A percentile compares a stretch with the other conserved stretches of the same genome.
Evolutionary conservation across 495 filamentous ascomycete species (phyloP).

Genomic region (Aspergillus affinis): DNA sequence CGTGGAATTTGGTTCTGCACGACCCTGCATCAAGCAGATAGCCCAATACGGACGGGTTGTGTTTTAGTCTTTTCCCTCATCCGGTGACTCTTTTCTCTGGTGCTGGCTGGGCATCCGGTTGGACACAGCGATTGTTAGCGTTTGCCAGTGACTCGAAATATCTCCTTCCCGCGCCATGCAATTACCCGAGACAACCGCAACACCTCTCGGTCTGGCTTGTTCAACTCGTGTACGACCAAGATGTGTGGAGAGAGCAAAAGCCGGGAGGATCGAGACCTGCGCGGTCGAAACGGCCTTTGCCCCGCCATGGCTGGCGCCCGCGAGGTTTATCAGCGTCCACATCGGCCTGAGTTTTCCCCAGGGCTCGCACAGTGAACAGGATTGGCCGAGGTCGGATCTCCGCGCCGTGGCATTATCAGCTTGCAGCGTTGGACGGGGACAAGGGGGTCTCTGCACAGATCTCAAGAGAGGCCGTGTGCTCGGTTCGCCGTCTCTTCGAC

Average conservation of each 20-base stretch:
- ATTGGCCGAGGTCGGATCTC: background rate
- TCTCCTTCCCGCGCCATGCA: conserved; percentile 12
- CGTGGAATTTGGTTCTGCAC: conserved; percentile 1
- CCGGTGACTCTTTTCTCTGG: conserved; percentile 12
- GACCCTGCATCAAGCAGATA: conserved; percentile 15
- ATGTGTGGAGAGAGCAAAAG: background rate
- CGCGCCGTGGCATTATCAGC: background rate
- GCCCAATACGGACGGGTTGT: background rate
- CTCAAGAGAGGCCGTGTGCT: conserved; percentile 4
- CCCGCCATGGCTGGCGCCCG: background rate
- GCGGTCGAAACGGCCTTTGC: background rate
- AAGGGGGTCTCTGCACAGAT: background rate
- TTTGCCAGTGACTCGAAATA: conserved; percentile 7
- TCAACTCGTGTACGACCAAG: conserved; percentile 3
- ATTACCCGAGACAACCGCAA: conserved; percentile 18
- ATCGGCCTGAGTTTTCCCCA: background rate
- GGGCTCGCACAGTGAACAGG: background rate
- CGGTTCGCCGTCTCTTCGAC: background rate
- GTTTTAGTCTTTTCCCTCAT: background rate
- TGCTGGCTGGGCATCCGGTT: conserved; percentile 3
- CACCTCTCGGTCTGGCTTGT: background rate
- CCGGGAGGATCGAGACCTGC: background rate
- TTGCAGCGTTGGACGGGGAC: background rate
- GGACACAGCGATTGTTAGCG: background rate
- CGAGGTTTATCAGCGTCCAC: background rate